These are phyloP conservation scores for Aspergillus sojae DNA, from an alignment of 2,329 filamentous ascomycete species.

Conservation along the genomic window DNA sequence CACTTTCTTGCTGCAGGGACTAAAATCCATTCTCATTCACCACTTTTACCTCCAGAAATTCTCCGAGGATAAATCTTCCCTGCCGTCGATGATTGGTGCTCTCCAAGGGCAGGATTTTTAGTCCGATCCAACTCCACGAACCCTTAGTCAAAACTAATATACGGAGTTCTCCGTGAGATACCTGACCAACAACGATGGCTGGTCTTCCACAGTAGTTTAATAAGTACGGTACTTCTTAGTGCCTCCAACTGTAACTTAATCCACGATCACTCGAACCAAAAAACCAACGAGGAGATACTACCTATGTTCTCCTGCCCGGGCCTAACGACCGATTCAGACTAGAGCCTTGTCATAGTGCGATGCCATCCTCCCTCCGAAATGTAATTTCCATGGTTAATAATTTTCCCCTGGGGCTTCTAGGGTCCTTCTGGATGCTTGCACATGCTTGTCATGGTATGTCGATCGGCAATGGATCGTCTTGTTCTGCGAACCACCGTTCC, in stretches of 20 bases:
- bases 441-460: neutral
- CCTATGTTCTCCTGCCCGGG: neutral
- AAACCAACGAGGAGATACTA: neutral
- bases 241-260: neutral
- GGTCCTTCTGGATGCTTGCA: neutral
- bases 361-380: neutral
- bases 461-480: constrained; percentile 1
- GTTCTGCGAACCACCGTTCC: neutral
- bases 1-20: neutral
- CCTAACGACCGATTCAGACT: neutral
- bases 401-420: neutral
- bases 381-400: neutral
- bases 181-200: neutral
- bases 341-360: neutral
- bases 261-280: neutral
- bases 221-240: neutral
- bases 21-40: neutral
- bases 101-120: neutral
- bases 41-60: neutral
- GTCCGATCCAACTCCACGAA: neutral
- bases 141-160: neutral
- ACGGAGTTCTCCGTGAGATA: neutral
- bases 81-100: neutral
- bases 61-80: neutral
- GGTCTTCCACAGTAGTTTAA: neutral